Evolutionary conservation across 1,139 yeast species (phyloP), one percentile per base, ranked within the genome.

Genomic region (Candida sanyaensis): DNA sequence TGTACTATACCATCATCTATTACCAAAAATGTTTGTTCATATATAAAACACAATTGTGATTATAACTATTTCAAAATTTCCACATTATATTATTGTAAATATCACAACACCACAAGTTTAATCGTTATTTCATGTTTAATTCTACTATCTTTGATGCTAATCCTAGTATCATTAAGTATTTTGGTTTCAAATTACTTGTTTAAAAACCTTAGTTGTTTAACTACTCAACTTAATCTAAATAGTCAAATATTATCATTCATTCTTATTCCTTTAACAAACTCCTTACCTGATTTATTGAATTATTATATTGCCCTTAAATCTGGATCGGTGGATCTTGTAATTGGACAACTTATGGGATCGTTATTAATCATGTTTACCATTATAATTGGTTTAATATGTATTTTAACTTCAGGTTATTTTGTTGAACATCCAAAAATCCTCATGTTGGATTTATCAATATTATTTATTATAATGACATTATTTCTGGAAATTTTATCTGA

Each of bases 401-500:
- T 64, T 9, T 13, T 70, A 27, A 55, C 60, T 39, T 52, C 57
- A 13, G 70, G 73, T 2, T 63, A 65, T 42, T 50, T 52, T 24
- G 59, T 69, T 2, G 48, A 42, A 6, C 55, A 61, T 34, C 57
- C 59, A 32, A 58, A 56, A 31, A 50, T 56, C 13, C 46, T 72
- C n/a, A 43, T 69, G 13, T 50, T 64, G 24, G 77, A 73, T 48
- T 61, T 71, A 46, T 47, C 59, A 3, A 72, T 74, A 68, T 66
- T 73, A 5, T 55, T 69, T 12, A 49, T 60, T 4, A 64, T 78
- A 17, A 63, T 81, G 5, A 44, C 66, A 1, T 48, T 78, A 2
- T 71, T 81, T 37, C 63, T 75, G 46, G 62, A 62, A 46, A 75
- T 82, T 43, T 55, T 83, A 11, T 63, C 69, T 4, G 88, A 83